Evolutionary conservation across 2,329 filamentous ascomycete species (phyloP).

Genomic region (Fusarium metavorans): DNA sequence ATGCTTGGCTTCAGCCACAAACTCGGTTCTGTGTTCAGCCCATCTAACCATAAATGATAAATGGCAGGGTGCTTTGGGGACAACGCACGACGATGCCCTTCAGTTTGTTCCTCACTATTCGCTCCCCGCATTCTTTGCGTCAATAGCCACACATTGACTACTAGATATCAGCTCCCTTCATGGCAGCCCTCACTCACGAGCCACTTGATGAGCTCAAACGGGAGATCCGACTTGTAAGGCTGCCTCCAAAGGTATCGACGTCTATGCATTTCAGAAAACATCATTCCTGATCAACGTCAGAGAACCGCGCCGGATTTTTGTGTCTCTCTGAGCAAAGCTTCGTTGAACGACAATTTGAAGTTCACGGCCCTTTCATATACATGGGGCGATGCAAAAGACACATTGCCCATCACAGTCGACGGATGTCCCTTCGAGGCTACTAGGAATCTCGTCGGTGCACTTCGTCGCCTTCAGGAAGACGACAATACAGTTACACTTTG

Average conservation of each 20-base stretch:
- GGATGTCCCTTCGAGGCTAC: neutral
- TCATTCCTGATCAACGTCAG: neutral
- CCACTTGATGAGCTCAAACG: neutral
- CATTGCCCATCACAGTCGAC: neutral
- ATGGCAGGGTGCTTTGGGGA: too few species aligned
- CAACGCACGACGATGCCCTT: too few species aligned
- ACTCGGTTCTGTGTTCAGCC: too few species aligned
- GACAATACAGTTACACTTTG: neutral
- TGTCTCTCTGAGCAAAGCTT: neutral
- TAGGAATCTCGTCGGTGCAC: neutral
- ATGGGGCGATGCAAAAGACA: neutral
- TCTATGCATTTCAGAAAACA: neutral
- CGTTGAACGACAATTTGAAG: neutral
- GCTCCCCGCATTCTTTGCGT: too few species aligned
- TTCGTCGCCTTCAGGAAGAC: neutral
- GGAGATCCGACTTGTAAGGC: neutral
- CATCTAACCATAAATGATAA: too few species aligned
- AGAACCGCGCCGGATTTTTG: neutral
- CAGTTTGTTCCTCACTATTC: too few species aligned
- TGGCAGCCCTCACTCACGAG: accelerated
- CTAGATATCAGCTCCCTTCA: neutral
- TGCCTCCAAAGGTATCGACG: neutral
- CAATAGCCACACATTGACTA: too few species aligned
- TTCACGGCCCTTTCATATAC: neutral
- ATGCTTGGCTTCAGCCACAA: neutral